Evolutionary conservation across 805 yeast species (phyloP).

Genomic region (Saturnispora dispora): DNA sequence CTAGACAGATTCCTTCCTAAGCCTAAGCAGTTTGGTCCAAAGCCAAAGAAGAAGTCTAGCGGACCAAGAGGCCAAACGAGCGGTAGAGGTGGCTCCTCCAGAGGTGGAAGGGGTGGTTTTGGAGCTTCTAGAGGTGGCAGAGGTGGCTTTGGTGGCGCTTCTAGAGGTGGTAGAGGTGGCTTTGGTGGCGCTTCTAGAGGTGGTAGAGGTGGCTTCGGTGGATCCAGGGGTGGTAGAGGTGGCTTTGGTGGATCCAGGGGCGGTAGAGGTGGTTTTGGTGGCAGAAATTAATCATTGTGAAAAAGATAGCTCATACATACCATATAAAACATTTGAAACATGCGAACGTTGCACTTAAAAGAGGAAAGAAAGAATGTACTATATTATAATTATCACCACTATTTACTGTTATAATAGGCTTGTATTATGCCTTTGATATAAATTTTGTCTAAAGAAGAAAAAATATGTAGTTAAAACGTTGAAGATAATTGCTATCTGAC

Average conservation of each 20-base stretch:
- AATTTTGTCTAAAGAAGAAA: not conserved
- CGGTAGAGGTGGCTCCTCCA: slow-evolving; percentile 38
- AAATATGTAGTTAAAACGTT: not conserved
- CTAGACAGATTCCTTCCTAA: slow-evolving; percentile 95
- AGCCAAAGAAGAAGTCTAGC: slow-evolving; percentile 63
- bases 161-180: slow-evolving; percentile 22
- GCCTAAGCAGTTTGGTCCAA: slow-evolving; percentile 82
- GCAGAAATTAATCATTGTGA: slow-evolving; percentile 18
- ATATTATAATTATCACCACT: not conserved
- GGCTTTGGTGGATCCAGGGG: slow-evolving; percentile 20
- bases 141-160: slow-evolving; percentile 36
- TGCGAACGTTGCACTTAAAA: not conserved
- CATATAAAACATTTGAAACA: not conserved
- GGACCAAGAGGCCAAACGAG: slow-evolving; percentile 43
- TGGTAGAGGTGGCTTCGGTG: slow-evolving; percentile 22
- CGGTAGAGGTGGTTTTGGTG: slow-evolving; percentile 23
- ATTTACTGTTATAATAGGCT: not conserved
- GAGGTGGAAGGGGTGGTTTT: slow-evolving; percentile 37
- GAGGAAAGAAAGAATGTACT: not conserved
- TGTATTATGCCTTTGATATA: not conserved
- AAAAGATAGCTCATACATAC: not conserved
- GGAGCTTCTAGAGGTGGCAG: slow-evolving; percentile 29
- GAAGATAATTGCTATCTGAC: not conserved
- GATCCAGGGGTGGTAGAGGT: slow-evolving; percentile 39
- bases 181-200: slow-evolving; percentile 13